A percentile compares a stretch with the other conserved stretches of the same genome.
Evolutionary conservation across 176 grass and related monocot species (phyloP).

Genomic region (Zoysia pacifica): DNA sequence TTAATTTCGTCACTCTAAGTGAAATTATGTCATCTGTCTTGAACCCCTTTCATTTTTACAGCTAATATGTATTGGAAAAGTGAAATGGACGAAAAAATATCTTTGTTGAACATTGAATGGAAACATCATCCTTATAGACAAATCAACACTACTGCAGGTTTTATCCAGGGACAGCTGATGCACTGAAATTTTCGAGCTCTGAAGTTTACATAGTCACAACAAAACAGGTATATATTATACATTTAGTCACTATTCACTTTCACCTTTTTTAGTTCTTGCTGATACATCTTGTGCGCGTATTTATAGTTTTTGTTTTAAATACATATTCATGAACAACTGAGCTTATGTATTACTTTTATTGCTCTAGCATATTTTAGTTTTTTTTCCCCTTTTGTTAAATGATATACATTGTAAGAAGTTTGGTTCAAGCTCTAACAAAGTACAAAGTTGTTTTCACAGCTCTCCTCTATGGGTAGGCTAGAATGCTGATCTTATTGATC

Average conservation of each 20-base stretch:
- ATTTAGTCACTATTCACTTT: not conserved
- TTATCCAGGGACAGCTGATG: slow-evolving; percentile 88
- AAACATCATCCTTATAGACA: slow-evolving; percentile 14
- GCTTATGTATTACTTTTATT: not conserved
- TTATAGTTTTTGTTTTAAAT: slow-evolving; percentile 14
- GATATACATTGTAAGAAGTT: not conserved
- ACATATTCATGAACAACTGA: slow-evolving; percentile 28
- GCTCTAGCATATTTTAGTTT: not conserved
- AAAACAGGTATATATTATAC: slow-evolving; percentile 61
- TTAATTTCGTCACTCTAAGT: not conserved
- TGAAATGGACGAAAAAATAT: not conserved
- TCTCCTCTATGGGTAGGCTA: not conserved
- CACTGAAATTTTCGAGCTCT: slow-evolving; percentile 91
- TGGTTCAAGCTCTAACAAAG: not conserved
- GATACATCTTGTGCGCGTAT: not conserved
- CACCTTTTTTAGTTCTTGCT: not conserved
- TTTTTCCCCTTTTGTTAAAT: not conserved
- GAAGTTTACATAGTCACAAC: slow-evolving; percentile 94
- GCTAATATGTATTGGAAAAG: not conserved
- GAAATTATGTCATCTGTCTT: not conserved
- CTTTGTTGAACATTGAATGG: not conserved
- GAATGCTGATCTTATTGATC: not conserved
- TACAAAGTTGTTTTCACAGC: slow-evolving; percentile 2
- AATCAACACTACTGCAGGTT: slow-evolving; percentile 56
- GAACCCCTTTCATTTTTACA: not conserved